phyloP scores from a whole-genome alignment of 305 asterid genomes.

The Solanum chacoense region DNA sequence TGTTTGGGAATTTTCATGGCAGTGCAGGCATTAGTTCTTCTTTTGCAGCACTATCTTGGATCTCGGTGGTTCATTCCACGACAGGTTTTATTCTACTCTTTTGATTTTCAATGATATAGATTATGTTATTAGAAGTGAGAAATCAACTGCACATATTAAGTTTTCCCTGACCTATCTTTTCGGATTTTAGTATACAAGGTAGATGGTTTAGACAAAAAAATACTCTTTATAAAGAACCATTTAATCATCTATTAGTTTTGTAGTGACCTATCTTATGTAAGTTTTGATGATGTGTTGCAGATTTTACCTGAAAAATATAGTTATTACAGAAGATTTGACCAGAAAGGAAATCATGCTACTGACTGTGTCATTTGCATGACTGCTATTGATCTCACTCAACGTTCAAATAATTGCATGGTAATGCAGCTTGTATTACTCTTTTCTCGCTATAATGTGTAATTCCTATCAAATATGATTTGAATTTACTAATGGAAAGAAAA shows the following conservation, averaged over 20 bases:
- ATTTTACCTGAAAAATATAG: constrained; percentile 89
- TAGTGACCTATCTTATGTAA: background rate
- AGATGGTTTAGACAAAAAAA: background rate
- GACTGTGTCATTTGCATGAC: constrained; percentile 99
- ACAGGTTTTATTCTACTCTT: constrained; percentile 41
- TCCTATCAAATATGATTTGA: background rate
- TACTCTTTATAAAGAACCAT: background rate
- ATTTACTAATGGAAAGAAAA: background rate
- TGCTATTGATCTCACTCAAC: constrained; percentile 55
- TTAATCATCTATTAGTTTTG: background rate
- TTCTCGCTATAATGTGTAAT: background rate
- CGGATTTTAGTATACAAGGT: background rate
- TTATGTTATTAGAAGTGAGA: background rate
- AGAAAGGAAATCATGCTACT: constrained; percentile 41
- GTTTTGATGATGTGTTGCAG: constrained; percentile 26
- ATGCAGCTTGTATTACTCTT: background rate
- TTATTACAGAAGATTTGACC: constrained; percentile 66
- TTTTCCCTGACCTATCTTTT: background rate
- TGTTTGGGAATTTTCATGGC: constrained; percentile 66
- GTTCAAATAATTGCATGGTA: constrained; percentile 84
- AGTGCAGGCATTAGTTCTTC: constrained; percentile 67
- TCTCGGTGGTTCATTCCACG: constrained; percentile 95
- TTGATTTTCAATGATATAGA: background rate
- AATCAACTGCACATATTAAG: background rate
- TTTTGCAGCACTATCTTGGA: constrained; percentile 89